These are phyloP conservation scores for Coleophoma eucalyptorum DNA, from an alignment of 2,329 filamentous ascomycete genomes.

Conservation along the genomic window DNA sequence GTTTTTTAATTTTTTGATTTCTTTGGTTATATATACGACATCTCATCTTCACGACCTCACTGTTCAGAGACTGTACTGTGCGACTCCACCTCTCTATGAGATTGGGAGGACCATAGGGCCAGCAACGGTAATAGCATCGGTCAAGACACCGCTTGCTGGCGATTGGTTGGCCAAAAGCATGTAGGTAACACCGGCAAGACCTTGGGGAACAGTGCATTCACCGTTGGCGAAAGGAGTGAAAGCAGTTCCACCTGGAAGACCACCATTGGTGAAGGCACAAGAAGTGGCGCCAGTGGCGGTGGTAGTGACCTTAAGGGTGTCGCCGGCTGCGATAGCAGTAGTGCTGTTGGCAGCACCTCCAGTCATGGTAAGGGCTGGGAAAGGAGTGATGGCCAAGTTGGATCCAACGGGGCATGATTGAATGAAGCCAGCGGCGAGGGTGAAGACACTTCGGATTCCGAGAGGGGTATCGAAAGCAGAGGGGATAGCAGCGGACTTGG, in stretches of 20 bases:
- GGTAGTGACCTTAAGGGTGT: constrained; percentile 44
- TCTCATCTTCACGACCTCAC: neutral
- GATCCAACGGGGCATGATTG: constrained; percentile 62
- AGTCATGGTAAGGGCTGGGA: constrained; percentile 56
- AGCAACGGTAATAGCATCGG: constrained; percentile 62
- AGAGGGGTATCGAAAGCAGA: constrained; percentile 69
- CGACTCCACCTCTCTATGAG: no score
- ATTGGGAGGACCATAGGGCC: constrained; percentile 54
- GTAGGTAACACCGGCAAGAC: constrained; percentile 61
- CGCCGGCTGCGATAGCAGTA: constrained; percentile 34
- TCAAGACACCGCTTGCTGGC: constrained; percentile 46
- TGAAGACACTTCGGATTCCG: constrained; percentile 66
- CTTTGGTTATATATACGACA: neutral
- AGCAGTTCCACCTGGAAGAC: constrained; percentile 49
- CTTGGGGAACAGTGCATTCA: constrained; percentile 58
- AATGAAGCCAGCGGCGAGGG: constrained; percentile 71
- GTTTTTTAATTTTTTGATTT: neutral
- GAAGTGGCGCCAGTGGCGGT: constrained; percentile 49
- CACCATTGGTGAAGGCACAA: constrained; percentile 66
- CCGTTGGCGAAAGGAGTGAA: constrained; percentile 54
- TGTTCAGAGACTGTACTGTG: no score
- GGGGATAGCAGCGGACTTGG: constrained; percentile 55
- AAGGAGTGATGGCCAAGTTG: constrained; percentile 58
- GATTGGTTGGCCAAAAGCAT: constrained; percentile 57
- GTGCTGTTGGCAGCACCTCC: constrained; percentile 35